These are phyloP conservation scores for Forsythia viridissima DNA, from an alignment of 257 asterid genomes.

Conservation along the genomic window DNA sequence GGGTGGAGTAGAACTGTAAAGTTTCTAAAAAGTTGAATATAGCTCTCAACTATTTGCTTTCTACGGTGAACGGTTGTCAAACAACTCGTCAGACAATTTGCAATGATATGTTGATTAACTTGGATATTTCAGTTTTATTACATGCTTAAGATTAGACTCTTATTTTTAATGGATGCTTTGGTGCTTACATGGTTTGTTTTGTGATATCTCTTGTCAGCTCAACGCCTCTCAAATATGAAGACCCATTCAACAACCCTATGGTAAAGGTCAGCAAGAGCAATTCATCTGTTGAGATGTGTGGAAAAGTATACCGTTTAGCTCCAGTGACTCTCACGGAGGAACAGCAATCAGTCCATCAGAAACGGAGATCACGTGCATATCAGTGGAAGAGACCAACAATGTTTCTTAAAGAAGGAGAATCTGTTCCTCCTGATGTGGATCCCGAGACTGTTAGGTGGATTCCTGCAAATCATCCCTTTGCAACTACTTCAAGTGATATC, in stretches of 20 bases:
- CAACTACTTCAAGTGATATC: slow-evolving; percentile 91
- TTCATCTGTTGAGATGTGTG: slow-evolving; percentile 94
- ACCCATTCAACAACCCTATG: slow-evolving; percentile 97
- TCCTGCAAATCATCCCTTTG: slow-evolving; percentile 99
- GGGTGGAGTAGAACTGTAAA: background rate
- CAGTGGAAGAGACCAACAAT: slow-evolving; percentile 98
- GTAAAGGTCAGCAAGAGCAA: slow-evolving; percentile 82
- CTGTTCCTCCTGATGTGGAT: slow-evolving; percentile 94
- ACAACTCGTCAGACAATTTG: background rate
- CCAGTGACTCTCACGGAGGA: slow-evolving; percentile 93
- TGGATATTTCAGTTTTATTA: slow-evolving; percentile 4
- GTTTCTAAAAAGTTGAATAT: background rate
- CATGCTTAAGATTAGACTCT: background rate
- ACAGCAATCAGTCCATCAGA: slow-evolving; percentile 75
- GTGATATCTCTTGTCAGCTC: slow-evolving; percentile 49
- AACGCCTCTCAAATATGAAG: slow-evolving; percentile 87
- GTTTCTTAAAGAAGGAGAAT: slow-evolving; percentile 93
- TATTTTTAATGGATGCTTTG: background rate
- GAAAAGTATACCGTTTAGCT: slow-evolving; percentile 88
- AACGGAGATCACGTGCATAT: slow-evolving; percentile 95
- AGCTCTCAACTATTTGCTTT: background rate
- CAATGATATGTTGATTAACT: background rate
- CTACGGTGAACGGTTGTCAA: background rate
- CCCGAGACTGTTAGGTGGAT: slow-evolving; percentile 99
- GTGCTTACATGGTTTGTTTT: slow-evolving; percentile 23